Evolutionary conservation across 1,284 basidiomycete species (phyloP).

Genomic region (Ceratobasidium sp.): DNA sequence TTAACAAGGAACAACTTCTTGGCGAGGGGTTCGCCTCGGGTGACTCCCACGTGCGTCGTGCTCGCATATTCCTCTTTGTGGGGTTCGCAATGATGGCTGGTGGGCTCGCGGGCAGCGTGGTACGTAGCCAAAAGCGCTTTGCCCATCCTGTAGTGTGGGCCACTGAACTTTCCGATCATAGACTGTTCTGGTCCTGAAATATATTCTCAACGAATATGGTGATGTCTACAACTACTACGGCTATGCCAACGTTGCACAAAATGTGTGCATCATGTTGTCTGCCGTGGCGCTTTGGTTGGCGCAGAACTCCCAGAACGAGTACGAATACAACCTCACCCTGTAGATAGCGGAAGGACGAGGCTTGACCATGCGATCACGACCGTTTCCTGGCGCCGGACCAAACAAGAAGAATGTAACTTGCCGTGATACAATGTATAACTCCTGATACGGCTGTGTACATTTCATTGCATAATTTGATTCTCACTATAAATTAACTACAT

Average conservation of each 20-base stretch:
- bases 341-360: slow-evolving; percentile 52
- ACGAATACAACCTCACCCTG: slow-evolving; percentile 87
- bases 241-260: slow-evolving; percentile 93
- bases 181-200: slow-evolving; percentile 94
- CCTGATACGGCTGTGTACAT: slow-evolving; percentile 7
- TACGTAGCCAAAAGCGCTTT: slow-evolving; percentile 59
- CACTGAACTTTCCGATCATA: slow-evolving; percentile 53
- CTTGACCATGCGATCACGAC: slow-evolving; percentile 8
- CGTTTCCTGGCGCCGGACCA: background rate
- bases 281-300: slow-evolving; percentile 88
- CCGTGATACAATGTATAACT: slow-evolving; percentile 20
- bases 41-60: slow-evolving; percentile 89
- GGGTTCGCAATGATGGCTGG: slow-evolving; percentile 98
- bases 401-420: background rate
- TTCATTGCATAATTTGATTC: slow-evolving; percentile 8
- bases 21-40: slow-evolving; percentile 76
- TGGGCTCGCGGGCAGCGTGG: slow-evolving; percentile 91
- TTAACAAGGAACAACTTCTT: slow-evolving; percentile 92
- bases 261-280: slow-evolving; percentile 91
- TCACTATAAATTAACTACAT: slow-evolving; percentile 70
- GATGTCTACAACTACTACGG: slow-evolving; percentile 92
- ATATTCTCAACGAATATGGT: slow-evolving; percentile 77
- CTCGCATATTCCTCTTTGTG: slow-evolving; percentile 89
- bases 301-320: slow-evolving; percentile 81
- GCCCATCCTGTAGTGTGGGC: slow-evolving; percentile 16